Base-by-base conservation (phyloP, 2,329 filamentous ascomycete genomes). In the Cytospora mali region DNA sequence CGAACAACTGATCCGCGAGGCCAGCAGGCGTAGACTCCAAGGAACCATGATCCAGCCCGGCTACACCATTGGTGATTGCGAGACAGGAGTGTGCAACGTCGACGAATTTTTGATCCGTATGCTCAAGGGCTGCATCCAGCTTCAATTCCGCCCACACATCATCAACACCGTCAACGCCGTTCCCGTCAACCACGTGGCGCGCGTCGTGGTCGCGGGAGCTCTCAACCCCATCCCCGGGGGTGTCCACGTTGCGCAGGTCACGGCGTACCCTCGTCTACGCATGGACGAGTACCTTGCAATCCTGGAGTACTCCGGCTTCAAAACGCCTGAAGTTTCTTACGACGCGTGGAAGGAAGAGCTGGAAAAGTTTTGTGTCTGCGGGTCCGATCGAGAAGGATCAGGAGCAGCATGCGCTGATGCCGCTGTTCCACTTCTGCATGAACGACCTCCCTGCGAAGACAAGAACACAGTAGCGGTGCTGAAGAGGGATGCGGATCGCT, bases 31-130 rank as follows among this genome's bases (percentile, higher is more conserved):
- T 61, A 93, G 94, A 14, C 84, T 97, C 2, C 80, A 77, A 18
- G 93, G 92, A 18, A 84, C 88, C 25, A 85, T 97, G 49, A 81
- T 97, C 55, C 87, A 94, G 14, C 89, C 94, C 4, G 93, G 94
- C 31, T 97, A 97, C 73, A 87, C 97, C 42, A 82, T 90, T 4
- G 94, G 93, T 27, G 87, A 93, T 72, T 83, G 85, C 1, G 75
- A 80, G 51, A 87, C 84, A 14, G 93, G 93, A 57, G 84, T 85
- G 66, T 90, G 79, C 73, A 92, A 89, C 74, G 93, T 88, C 1
- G 94, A 98, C 71, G 94, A 97, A 75, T 98, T 97, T 80, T 78
- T 98, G 7, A 84, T 97, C 67, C 87, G 94, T 46, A 86, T 97
- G 77, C 78, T 89, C 62, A 97, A 97, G 78, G 93, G 92, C 62